Conservation (phyloP, 345 rosid species). For the Anastatica hierochuntica region DNA sequence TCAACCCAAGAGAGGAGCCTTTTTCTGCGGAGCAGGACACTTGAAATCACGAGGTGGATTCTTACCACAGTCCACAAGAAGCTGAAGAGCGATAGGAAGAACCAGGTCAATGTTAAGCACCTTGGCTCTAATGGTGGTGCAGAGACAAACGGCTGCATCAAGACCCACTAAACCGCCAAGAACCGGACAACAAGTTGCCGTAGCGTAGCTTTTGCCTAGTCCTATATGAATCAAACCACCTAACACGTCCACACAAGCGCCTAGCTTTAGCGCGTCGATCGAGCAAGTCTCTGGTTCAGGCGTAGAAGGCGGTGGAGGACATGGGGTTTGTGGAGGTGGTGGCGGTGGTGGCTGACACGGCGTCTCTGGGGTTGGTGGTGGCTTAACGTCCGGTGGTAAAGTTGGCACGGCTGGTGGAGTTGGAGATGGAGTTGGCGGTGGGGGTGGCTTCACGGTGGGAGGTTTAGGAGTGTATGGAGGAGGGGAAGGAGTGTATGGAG, state of each 20-base stretch:
- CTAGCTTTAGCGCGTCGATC: conserved; percentile 60
- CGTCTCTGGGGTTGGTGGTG: conserved; percentile 23
- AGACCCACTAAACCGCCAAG: conserved; percentile 60
- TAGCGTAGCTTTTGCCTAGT: conserved; percentile 56
- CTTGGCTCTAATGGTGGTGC: conserved; percentile 70
- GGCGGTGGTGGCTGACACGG: conserved; percentile 35
- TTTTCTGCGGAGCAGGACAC: conserved; percentile 30
- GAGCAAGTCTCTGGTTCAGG: conserved; percentile 55
- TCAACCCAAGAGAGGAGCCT: conserved; percentile 12
- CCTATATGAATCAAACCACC: conserved; percentile 76
- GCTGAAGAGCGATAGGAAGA: conserved; percentile 69
- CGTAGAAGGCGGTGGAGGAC: conserved; percentile 34
- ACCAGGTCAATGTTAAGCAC: conserved; percentile 66
- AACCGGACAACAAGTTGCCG: conserved; percentile 75
- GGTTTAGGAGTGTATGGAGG: conserved; percentile 22
- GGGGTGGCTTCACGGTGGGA: conserved; percentile 15
- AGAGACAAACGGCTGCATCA: conserved; percentile 88
- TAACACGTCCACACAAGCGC: conserved; percentile 79
- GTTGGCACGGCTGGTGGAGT: not conserved
- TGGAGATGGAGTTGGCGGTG: not conserved
- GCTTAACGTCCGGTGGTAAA: not conserved
- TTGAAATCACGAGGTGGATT: conserved; percentile 61
- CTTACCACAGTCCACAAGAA: conserved; percentile 79
- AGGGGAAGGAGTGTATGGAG: conserved; percentile 29
- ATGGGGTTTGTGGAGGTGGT: conserved; percentile 28